Conservation (phyloP, 2,329 filamentous ascomycete genomes). For the Trichophyton schoenleinii region DNA sequence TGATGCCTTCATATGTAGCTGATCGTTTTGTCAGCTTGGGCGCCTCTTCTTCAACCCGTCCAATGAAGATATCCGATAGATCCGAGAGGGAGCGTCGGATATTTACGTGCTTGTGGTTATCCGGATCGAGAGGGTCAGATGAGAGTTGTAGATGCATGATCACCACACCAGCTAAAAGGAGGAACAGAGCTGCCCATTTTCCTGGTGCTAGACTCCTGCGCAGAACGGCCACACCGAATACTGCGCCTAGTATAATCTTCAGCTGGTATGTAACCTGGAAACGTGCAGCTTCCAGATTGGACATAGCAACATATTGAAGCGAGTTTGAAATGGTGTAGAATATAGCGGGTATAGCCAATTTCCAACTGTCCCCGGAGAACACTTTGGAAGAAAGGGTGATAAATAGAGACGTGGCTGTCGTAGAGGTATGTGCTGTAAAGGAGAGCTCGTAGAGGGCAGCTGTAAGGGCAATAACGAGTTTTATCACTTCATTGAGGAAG, state of each 20-base stretch:
- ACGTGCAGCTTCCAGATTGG: slow-evolving; percentile 80
- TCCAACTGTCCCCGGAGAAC: slow-evolving; percentile 88
- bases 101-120: slow-evolving; percentile 49
- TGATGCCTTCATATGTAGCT: slow-evolving; percentile 82
- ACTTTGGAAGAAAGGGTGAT: slow-evolving; percentile 66
- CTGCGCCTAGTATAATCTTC: slow-evolving; percentile 80
- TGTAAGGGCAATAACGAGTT: slow-evolving; percentile 72
- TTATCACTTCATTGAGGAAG: slow-evolving; percentile 84
- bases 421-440: slow-evolving; percentile 60
- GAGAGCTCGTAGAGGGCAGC: slow-evolving; percentile 83
- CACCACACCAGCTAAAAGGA: slow-evolving; percentile 70
- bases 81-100: slow-evolving; percentile 72
- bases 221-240: slow-evolving; percentile 73
- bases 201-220: slow-evolving; percentile 55
- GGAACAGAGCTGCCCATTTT: slow-evolving; percentile 67
- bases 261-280: slow-evolving; percentile 91
- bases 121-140: slow-evolving; percentile 37
- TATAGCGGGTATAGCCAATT: slow-evolving; percentile 74
- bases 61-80: slow-evolving; percentile 43
- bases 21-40: slow-evolving; percentile 53
- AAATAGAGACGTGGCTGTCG: slow-evolving; percentile 67
- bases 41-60: slow-evolving; percentile 28
- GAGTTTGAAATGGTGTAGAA: slow-evolving; percentile 88
- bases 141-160: slow-evolving; percentile 62
- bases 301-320: slow-evolving; percentile 83